Base-by-base conservation (phyloP, 306 rosid genomes). In the Canavalia gladiata region DNA sequence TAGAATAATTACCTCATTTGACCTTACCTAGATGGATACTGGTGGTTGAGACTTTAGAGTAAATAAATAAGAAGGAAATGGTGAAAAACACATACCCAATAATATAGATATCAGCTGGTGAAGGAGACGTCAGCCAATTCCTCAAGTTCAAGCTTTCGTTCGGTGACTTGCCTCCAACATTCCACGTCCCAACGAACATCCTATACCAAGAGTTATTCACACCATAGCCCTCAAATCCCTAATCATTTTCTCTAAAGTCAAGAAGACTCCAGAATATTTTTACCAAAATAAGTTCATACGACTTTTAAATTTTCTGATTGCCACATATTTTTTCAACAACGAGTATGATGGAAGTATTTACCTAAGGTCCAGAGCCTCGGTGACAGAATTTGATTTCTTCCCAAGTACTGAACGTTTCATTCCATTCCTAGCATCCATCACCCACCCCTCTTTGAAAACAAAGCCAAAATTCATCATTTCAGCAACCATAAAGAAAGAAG, bases 121-220 rank as follows among this genome's bases (percentile, higher is more conserved):
- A 76, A 25, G 93, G 87, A 72, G 91, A 90, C 46, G 72, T 85
- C 5, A 95, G 92, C 98, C 99, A 95, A 28, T 90, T 89, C 75
- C 82, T 88, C 76, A 95, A 79, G 81, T 89, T 82, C 85, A 93
- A 83, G 39, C 79, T 81, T 41, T 85, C 87, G 5, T 81, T 87
- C 1, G 98, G 99, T 8, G 99, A 76, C 72, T 91, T 93, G n/a
- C 99, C 99, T 68, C 98, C 99, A 29, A 95, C 96, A 80, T 95
- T 95, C 99, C 99, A 95, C 55, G 99, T 95, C 79, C 99, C 99
- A 57, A 90, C 97, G 41, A 91, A 87, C 91, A 91, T 89, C 81
- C 99, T 95, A 52, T 59, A 54, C 9, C n/a, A 31, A 33, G 37
- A 57, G 4, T 49, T 75, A 29, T 46, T 54, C n/a, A 56, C 8